phyloP scores from a whole-genome alignment of 352 stramenopile species.

The Phytophthora ohioensis region DNA sequence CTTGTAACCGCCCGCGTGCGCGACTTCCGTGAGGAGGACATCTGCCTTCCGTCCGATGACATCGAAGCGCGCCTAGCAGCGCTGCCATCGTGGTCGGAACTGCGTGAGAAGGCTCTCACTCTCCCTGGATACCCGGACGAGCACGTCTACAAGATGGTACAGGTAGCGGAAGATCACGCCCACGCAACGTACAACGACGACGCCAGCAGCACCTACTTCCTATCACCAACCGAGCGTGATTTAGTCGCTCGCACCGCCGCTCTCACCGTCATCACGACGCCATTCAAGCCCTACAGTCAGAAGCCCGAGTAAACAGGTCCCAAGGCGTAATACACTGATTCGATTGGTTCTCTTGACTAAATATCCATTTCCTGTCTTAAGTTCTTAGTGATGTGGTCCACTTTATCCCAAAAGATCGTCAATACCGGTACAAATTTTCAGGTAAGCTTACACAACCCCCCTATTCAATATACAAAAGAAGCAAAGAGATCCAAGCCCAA shows the following conservation, averaged over 20 bases:
- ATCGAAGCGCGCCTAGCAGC: constrained; percentile 32
- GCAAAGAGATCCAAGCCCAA: constrained; percentile 25
- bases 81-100: constrained; percentile 51
- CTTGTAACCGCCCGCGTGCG: constrained; percentile 32
- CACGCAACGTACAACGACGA: background rate
- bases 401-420: constrained; percentile 8
- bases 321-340: background rate
- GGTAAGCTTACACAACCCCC: background rate
- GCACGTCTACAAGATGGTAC: constrained; percentile 76
- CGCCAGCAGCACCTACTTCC: constrained; percentile 21
- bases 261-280: constrained; percentile 43
- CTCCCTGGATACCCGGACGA: constrained; percentile 54
- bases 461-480: constrained; percentile 20
- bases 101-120: constrained; percentile 44
- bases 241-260: constrained; percentile 50
- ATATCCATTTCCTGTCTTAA: too few relatives aligned
- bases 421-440: constrained; percentile 14
- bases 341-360: too few relatives aligned
- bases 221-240: constrained; percentile 49
- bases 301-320: constrained; percentile 14
- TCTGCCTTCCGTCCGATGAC: constrained; percentile 20
- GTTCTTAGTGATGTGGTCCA: background rate
- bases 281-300: constrained; percentile 28
- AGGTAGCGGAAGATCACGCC: constrained; percentile 54
- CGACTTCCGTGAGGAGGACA: constrained; percentile 42